Percentiles rank a stretch among this genome's conserved stretches.
Evolutionary conservation across 176 grass and related monocot species (phyloP).

Genomic region (Metroxylon sagu): DNA sequence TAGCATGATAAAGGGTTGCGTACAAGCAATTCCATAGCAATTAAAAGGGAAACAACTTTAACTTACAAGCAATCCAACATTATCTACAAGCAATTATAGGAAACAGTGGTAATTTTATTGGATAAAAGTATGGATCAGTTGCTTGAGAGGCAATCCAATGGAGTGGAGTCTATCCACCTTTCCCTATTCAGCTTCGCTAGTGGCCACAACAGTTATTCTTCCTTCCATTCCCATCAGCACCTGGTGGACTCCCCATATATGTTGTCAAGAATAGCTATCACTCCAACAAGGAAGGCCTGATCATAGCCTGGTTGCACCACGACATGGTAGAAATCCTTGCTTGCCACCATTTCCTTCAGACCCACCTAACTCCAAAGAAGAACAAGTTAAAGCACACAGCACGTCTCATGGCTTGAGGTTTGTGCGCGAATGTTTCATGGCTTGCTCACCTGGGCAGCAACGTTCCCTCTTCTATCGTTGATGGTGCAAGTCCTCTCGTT

Average conservation of each 20-base stretch:
- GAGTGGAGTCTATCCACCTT: no score
- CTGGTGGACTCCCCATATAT: slow-evolving; percentile 80
- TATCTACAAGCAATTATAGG: no score
- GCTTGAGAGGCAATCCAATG: no score
- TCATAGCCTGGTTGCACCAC: slow-evolving; percentile 81
- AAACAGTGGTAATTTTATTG: no score
- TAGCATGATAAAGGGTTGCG: no score
- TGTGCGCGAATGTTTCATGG: background rate
- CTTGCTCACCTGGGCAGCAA: slow-evolving; percentile 58
- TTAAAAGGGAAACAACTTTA: no score
- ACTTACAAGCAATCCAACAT: no score
- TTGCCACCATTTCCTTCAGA: slow-evolving; percentile 51
- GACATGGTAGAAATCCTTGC: slow-evolving; percentile 76
- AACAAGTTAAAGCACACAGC: no score
- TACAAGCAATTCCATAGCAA: no score
- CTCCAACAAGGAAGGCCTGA: slow-evolving; percentile 68
- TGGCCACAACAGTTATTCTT: background rate
- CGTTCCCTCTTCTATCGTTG: slow-evolving; percentile 44
- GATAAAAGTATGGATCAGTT: no score
- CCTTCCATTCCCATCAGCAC: slow-evolving; percentile 30
- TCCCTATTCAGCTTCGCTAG: no score
- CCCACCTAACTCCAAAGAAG: slow-evolving; percentile 35
- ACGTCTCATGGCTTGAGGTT: no score
- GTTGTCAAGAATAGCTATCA: slow-evolving; percentile 88
- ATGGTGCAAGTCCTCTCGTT: slow-evolving; percentile 53